Evolutionary conservation across 192 early-diverging fungal species (phyloP).

Genomic region (Coemansia sp.): DNA sequence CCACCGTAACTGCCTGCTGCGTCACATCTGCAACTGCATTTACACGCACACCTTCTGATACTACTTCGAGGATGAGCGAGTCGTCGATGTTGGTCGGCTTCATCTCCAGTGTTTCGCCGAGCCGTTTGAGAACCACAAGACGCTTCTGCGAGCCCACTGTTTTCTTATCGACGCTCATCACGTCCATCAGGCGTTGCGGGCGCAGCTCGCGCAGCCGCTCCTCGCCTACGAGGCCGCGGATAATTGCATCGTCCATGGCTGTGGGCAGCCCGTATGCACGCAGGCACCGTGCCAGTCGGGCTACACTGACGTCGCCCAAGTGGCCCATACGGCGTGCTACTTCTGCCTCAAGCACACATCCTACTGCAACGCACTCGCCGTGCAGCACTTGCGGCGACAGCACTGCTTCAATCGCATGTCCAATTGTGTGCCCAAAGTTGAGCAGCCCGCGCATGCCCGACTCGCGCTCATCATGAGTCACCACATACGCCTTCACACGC

Average conservation of each 20-base stretch:
- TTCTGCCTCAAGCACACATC: slow-evolving; percentile 94
- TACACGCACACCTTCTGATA: slow-evolving; percentile 74
- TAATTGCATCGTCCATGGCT: slow-evolving; percentile 74
- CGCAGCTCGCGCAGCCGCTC: slow-evolving; percentile 64
- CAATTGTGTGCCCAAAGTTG: slow-evolving; percentile 97
- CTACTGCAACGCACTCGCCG: slow-evolving; percentile 95
- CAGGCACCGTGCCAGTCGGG: slow-evolving; percentile 79
- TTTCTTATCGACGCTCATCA: slow-evolving; percentile 97
- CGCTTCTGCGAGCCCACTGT: slow-evolving; percentile 88
- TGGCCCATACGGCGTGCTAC: slow-evolving; percentile 84
- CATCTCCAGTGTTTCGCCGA: slow-evolving; percentile 83
- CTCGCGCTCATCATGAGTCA: slow-evolving; percentile 94
- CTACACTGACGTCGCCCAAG: slow-evolving; percentile 81
- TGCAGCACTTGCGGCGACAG: slow-evolving; percentile 86
- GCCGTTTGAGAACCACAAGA: slow-evolving; percentile 78
- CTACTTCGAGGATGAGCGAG: slow-evolving; percentile 73
- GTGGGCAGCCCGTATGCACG: slow-evolving; percentile 86
- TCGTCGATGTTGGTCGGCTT: slow-evolving; percentile 83
- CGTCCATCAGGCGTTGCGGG: slow-evolving; percentile 75
- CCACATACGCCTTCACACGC: slow-evolving; percentile 89
- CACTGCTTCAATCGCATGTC: slow-evolving; percentile 94
- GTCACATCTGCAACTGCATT: slow-evolving; percentile 52
- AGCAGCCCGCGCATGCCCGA: slow-evolving; percentile 89
- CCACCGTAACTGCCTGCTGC: slow-evolving; percentile 37
- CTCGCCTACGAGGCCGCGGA: slow-evolving; percentile 61